Evolutionary conservation across 495 filamentous ascomycete genomes (phyloP).

Genomic region (Mytilinidion resinicola): DNA sequence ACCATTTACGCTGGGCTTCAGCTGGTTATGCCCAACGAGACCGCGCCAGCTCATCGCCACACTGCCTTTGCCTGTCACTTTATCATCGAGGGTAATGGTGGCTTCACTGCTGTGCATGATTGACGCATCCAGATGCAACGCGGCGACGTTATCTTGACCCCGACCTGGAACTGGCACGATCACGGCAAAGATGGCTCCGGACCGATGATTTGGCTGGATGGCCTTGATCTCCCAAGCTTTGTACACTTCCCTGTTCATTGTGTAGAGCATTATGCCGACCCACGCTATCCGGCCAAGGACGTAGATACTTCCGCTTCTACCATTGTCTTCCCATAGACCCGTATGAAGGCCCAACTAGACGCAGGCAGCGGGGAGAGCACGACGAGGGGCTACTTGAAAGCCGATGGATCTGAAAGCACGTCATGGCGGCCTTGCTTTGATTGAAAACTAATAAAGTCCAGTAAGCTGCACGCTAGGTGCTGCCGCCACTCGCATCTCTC

Average conservation of each 20-base stretch:
- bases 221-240: slow-evolving; percentile 43
- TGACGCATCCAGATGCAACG: slow-evolving; percentile 40
- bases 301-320: slow-evolving; percentile 35
- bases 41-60: slow-evolving; percentile 44
- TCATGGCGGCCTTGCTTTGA: not conserved
- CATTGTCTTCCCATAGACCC: slow-evolving; percentile 40
- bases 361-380: slow-evolving; percentile 16
- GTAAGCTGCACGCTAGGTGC: slow-evolving; percentile 37
- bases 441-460: not conserved
- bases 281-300: slow-evolving; percentile 40
- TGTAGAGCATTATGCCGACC: slow-evolving; percentile 40
- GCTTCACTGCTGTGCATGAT: slow-evolving; percentile 47
- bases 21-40: slow-evolving; percentile 45
- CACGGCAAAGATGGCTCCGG: slow-evolving; percentile 45
- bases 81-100: slow-evolving; percentile 45
- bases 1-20: slow-evolving; percentile 47
- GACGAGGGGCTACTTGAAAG: slow-evolving; percentile 29
- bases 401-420: slow-evolving; percentile 33
- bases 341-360: slow-evolving; percentile 37
- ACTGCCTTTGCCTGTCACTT: slow-evolving; percentile 47
- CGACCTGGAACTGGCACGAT: slow-evolving; percentile 47
- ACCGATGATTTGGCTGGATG: slow-evolving; percentile 51
- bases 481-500: slow-evolving; percentile 36
- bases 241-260: slow-evolving; percentile 45
- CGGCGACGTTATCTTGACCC: slow-evolving; percentile 47